Evolutionary conservation across 108 stramenopile genomes (phyloP).

Genomic region (Cylindrotheca closterium): DNA sequence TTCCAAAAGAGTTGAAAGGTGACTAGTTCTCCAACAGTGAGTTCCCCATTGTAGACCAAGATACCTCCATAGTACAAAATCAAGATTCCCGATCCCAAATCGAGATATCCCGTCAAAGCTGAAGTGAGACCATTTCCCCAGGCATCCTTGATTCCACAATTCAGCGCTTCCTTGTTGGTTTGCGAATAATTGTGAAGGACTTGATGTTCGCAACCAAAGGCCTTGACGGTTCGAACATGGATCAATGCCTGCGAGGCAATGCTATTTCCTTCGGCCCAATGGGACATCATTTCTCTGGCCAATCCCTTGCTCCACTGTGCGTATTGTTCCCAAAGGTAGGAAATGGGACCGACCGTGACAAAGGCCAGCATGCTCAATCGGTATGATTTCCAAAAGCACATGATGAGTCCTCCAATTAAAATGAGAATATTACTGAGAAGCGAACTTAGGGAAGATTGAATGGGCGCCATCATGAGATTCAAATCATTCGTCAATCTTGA

Average conservation of each 20-base stretch:
- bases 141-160: conserved; percentile 9
- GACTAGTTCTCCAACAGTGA: conserved; percentile 53
- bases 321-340: conserved; percentile 40
- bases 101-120: conserved; percentile 19
- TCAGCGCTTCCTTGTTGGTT: conserved; percentile 26
- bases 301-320: conserved; percentile 43
- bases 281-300: conserved; percentile 38
- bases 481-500: conserved; percentile 67
- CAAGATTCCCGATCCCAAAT: conserved; percentile 16
- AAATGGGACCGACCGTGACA: conserved; percentile 51
- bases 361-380: conserved; percentile 54
- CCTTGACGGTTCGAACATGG: conserved; percentile 54
- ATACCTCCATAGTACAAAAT: conserved; percentile 62
- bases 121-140: conserved; percentile 13
- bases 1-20: conserved; percentile 62
- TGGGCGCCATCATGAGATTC: conserved; percentile 56
- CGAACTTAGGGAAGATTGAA: conserved; percentile 35
- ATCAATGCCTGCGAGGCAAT: conserved; percentile 54
- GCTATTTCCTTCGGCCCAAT: conserved; percentile 47
- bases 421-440: conserved; percentile 41
- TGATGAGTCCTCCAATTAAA: conserved; percentile 42
- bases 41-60: conserved; percentile 45
- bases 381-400: conserved; percentile 56
- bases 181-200: conserved; percentile 39
- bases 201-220: conserved; percentile 41